A percentile compares a stretch with the other conserved stretches of the same genome.
Conservation (phyloP, 495 filamentous ascomycete species). For the Talaromyces borbonicus region DNA sequence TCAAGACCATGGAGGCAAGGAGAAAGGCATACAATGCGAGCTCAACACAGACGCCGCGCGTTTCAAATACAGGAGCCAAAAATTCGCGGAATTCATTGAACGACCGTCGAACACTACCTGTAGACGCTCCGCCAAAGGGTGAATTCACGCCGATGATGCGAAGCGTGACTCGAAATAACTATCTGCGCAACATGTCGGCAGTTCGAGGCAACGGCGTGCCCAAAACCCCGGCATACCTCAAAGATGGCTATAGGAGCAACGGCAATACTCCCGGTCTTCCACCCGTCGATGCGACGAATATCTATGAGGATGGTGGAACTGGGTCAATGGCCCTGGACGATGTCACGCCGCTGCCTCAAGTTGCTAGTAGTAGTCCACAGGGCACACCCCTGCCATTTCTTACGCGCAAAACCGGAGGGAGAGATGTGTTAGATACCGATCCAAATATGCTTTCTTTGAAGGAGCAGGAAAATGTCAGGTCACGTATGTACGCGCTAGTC, state of each 20-base stretch:
- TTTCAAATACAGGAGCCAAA: constrained; percentile 37
- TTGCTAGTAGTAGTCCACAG: constrained; percentile 64
- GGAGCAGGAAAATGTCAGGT: constrained; percentile 78
- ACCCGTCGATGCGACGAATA: constrained; percentile 46
- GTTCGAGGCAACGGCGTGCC: constrained; percentile 43
- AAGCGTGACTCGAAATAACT: constrained; percentile 75
- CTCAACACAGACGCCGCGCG: constrained; percentile 57
- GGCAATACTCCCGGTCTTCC: constrained; percentile 57
- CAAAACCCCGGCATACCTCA: constrained; percentile 61
- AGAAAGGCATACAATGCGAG: constrained; percentile 36
- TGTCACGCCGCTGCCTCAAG: constrained; percentile 57
- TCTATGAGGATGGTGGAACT: constrained; percentile 56
- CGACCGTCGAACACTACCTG: constrained; percentile 53
- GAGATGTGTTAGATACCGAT: constrained; percentile 62
- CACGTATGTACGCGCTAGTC: not conserved
- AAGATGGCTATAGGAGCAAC: constrained; percentile 47
- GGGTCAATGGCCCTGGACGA: constrained; percentile 44
- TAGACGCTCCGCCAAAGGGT: constrained; percentile 46
- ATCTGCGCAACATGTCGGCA: constrained; percentile 44
- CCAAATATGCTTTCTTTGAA: constrained; percentile 74
- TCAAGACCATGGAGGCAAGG: constrained; percentile 56
- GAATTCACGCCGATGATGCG: constrained; percentile 94
- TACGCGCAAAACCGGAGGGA: constrained; percentile 45
- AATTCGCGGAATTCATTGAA: constrained; percentile 44
- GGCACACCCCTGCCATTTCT: constrained; percentile 69